Base-by-base conservation (phyloP, 1,139 yeast genomes). In the Kazachstania sp. region DNA sequence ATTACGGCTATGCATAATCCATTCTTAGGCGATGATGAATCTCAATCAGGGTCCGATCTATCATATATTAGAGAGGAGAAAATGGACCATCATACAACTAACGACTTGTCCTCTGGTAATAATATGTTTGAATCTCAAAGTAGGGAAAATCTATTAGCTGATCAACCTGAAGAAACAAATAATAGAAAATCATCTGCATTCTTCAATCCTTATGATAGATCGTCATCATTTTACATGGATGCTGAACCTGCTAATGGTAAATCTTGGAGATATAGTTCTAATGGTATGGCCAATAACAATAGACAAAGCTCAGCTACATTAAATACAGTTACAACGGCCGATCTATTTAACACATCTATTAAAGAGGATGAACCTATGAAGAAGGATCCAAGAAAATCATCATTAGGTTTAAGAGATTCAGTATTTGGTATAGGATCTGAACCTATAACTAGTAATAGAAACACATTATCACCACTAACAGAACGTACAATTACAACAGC, bases 251-350 rank as follows among this genome's bases (percentile, higher is more conserved):
- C 68, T 3, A 51, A 64, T 15, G 66, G 81, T 5, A 67, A 72
- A 63, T 86, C 96, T 6, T 87, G 97, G 97, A 73, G 96, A 63
- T 74, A 72, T 51, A 74, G 76, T 43, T 48, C 57, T 45, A 28
- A 77, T 76, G 35, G 67, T 66, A 3, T 30, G 57, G 13, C 70
- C 63, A 40, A 61, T 60, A 35, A 54, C 67, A 43, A 48, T 40
- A 74, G 84, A 56, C 79, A 77, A 44, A 84, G 94, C 18, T 72
- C 79, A 50, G 78, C 77, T 32, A 85, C 96, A 0, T 61, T 85
- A 53, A 90, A 92, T 34, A 87, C 96, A 0, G 92, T 88, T 28
- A 82, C 92, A 43, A 86, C 96, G 0, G 88, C 83, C 49, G 94
- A 87, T 64, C 72, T 88, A 42, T 75, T 87, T 59, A 83, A 88